These are phyloP conservation scores for Trichosporon asahii DNA, from an alignment of 1,284 basidiomycete species.

Conservation along the genomic window DNA sequence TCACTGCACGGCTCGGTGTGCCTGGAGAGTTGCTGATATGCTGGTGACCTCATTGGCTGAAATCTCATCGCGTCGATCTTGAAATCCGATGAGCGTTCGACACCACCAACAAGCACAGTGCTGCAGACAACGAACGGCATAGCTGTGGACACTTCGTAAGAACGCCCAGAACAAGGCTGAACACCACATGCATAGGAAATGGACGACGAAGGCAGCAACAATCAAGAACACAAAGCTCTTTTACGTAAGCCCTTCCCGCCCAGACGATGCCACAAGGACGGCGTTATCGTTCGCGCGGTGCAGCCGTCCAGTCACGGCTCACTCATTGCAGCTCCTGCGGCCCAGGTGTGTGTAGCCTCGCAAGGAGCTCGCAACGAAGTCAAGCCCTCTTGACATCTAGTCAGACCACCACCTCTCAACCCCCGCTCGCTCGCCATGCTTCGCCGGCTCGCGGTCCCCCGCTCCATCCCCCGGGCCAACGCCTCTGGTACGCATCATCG, in stretches of 20 bases:
- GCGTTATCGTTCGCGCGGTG: conserved; percentile 1
- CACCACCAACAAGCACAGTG: background rate
- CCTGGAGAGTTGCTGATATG: background rate
- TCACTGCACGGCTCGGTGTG: background rate
- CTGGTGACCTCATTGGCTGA: background rate
- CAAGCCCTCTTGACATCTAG: conserved; percentile 9
- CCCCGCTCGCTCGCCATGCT: conserved; percentile 23
- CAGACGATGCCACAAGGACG: background rate
- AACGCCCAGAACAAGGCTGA: background rate
- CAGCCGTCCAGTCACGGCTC: conserved; percentile 8
- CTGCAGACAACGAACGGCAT: background rate
- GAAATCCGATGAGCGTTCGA: background rate
- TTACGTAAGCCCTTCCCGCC: background rate
- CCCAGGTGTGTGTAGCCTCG: conserved; percentile 1
- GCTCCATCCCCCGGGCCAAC: conserved; percentile 28
- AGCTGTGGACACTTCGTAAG: background rate
- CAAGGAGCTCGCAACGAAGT: conserved; percentile 2
- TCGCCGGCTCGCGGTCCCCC: conserved; percentile 32
- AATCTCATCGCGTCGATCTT: no score
- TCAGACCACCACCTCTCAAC: background rate
- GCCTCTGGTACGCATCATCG: conserved; percentile 15
- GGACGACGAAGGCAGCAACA: background rate
- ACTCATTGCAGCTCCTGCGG: background rate
- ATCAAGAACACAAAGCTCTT: background rate
- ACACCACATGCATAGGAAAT: background rate